A percentile compares a stretch with the other conserved stretches of the same genome.
phyloP scores from a whole-genome alignment of 352 stramenopile genomes.

The Pythium vanterpoolii region DNA sequence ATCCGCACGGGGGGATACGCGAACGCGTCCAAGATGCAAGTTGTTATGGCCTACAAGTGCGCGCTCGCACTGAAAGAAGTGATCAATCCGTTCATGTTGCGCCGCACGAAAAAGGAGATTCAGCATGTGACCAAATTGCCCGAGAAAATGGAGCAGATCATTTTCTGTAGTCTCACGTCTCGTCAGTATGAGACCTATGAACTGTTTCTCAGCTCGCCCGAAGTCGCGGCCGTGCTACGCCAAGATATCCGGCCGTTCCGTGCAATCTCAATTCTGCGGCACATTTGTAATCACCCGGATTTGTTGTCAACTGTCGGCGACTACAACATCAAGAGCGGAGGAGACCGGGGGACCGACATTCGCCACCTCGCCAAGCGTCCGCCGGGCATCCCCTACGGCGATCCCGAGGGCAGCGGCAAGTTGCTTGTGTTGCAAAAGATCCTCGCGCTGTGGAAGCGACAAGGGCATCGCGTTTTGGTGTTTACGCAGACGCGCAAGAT shows the following conservation, averaged over 20 bases:
- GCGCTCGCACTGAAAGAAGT: constrained; percentile 95
- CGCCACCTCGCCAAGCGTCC: constrained; percentile 7
- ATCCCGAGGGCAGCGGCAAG: constrained; percentile 91
- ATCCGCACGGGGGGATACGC: constrained; percentile 94
- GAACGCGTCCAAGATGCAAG: constrained; percentile 93
- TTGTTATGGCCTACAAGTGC: constrained; percentile 96
- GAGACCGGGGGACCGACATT: constrained; percentile 27
- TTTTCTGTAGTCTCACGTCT: constrained; percentile 94
- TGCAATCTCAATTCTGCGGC: constrained; percentile 94
- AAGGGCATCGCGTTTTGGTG: constrained; percentile 95
- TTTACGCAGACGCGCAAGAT: constrained; percentile 98
- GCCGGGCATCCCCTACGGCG: constrained; percentile 28
- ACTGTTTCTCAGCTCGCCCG: constrained; percentile 88
- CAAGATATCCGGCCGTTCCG: constrained; percentile 84
- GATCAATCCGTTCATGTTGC: constrained; percentile 96
- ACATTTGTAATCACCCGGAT: constrained; percentile 99
- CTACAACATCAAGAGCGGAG: constrained; percentile 26
- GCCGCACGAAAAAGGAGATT: constrained; percentile 94
- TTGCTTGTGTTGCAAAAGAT: constrained; percentile 77
- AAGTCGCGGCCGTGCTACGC: constrained; percentile 89
- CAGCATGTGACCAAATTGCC: constrained; percentile 91
- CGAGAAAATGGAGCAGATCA: constrained; percentile 97
- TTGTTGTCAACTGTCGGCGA: constrained; percentile 79
- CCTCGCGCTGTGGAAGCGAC: constrained; percentile 79
- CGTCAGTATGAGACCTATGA: constrained; percentile 91